Evolutionary conservation across 257 asterid genomes (phyloP), one percentile per base, ranked within the genome.

Genomic region (Gentiana straminea): DNA sequence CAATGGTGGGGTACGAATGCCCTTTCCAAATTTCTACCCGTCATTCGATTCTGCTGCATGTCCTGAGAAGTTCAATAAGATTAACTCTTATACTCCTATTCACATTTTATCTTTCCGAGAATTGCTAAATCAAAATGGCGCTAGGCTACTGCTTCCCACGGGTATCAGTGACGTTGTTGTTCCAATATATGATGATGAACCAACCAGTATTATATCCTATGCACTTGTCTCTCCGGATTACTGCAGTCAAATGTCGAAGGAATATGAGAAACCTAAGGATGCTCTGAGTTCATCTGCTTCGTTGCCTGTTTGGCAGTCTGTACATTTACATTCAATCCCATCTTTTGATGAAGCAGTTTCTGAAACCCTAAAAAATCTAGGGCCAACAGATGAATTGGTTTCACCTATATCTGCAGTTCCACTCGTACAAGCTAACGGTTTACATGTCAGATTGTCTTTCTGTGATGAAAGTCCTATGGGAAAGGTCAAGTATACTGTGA

Each of bases 161-260:
- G 78, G 81, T 67, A 58, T 72, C 62, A 51, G 71, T 52, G 82
- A 72, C 73, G 66, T 60, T 60, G 64, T 82, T 63, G 76, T 84
- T 57, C 87, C 94, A 33, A 74, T 84, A 59, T 84, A 77, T 69
- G 94, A 84, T 3, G 90, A 85, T 73, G 92, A 85, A 71, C 92
- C 92, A 32, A 86, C 93, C 36, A 86, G 95, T 64, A 65, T 82
- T 49, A 76, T 86, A 66, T 63, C 95, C 4, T 79, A 77, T 64
- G 73, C 84, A 49, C 75, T 86, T 67, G 76, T 67, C 62, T 76
- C 92, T 47, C 71, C 76, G 8, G 79, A 80, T 47, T 80, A 86
- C 61, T 78, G 67, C 15, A 66, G 66, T 55, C 70, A 73, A 51
- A 74, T 79, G 73, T 67, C 75, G 5, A 78, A 66, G 62, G 84